Conservation (phyloP, 345 rosid species). For the Eucalyptus curtisii region DNA sequence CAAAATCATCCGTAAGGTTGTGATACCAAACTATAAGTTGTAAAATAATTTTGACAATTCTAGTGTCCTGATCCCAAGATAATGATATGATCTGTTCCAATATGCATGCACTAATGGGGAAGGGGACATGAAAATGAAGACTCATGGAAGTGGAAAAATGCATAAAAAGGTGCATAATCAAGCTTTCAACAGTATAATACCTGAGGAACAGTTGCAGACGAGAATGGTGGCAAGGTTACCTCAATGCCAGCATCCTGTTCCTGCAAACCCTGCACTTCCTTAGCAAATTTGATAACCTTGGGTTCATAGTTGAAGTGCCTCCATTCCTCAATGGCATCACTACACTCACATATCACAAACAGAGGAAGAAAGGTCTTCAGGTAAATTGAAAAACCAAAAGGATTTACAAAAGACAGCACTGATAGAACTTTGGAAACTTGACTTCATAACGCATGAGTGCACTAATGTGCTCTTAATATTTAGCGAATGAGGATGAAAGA, state of each 20-base stretch:
- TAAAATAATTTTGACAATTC: neutral
- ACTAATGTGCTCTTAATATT: neutral
- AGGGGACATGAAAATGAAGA: neutral
- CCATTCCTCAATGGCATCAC: constrained; percentile 40
- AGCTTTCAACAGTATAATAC: constrained; percentile 6
- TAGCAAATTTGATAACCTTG: constrained; percentile 36
- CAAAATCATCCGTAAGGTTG: neutral
- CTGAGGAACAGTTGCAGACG: constrained; percentile 65
- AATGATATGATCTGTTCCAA: neutral
- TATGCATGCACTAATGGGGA: neutral
- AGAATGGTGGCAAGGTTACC: constrained; percentile 63
- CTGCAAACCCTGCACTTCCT: constrained; percentile 7
- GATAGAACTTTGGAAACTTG: neutral
- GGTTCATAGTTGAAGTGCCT: constrained; percentile 42
- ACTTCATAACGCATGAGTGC: neutral
- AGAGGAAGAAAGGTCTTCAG: neutral
- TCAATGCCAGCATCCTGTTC: constrained; percentile 1
- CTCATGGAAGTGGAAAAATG: neutral
- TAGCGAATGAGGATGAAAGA: neutral
- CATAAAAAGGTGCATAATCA: neutral
- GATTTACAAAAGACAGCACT: neutral
- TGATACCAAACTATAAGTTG: neutral
- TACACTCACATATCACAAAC: neutral
- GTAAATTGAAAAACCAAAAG: neutral
- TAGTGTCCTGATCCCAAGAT: neutral